Conservation (phyloP, 2,329 filamentous ascomycete genomes). For the Colletotrichum chrysophilum region DNA sequence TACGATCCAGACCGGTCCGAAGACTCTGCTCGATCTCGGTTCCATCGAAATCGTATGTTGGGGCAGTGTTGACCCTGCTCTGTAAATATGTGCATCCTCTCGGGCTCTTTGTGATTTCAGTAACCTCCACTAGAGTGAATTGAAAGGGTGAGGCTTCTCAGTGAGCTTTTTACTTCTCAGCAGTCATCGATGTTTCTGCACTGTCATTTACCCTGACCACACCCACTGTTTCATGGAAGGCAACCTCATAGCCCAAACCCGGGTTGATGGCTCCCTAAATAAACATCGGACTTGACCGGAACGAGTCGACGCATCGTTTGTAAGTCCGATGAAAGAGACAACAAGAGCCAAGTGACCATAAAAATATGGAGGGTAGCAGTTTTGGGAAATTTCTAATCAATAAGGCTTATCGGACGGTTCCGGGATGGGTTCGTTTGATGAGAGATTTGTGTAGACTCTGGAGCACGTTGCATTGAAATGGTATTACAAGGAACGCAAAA, state of each 20-base stretch:
- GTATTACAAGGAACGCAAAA: fast-evolving
- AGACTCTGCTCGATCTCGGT: neutral
- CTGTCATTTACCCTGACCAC: neutral
- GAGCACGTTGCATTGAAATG: neutral
- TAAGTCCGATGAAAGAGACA: neutral
- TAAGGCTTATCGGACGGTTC: neutral
- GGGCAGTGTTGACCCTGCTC: neutral
- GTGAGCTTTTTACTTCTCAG: neutral
- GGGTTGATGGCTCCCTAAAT: neutral
- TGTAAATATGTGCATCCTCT: neutral
- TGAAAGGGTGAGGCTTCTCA: neutral
- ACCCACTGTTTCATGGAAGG: neutral
- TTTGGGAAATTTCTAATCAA: neutral
- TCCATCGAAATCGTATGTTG: neutral
- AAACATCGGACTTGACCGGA: neutral
- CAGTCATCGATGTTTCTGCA: neutral
- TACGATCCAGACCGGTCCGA: neutral
- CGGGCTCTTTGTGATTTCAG: neutral
- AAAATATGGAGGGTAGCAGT: neutral
- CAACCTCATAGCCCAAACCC: neutral
- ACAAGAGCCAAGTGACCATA: neutral
- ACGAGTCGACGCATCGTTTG: neutral
- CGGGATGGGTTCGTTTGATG: neutral
- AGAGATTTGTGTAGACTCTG: neutral
- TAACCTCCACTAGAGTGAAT: neutral